Evolutionary conservation across 192 early-diverging fungal species (phyloP).

Genomic region (Piromyces finnis): DNA sequence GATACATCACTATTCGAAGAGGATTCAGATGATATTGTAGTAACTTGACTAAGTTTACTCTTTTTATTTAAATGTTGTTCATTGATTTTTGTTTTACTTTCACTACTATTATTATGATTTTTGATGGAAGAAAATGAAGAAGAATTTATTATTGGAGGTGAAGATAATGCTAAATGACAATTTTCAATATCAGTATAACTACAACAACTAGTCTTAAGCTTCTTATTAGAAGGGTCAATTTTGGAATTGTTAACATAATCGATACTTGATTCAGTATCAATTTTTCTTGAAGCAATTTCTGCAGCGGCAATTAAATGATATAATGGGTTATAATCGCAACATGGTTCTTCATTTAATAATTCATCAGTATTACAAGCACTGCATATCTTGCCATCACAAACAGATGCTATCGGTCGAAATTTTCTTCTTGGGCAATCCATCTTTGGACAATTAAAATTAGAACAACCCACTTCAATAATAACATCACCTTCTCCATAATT

Average conservation of each 20-base stretch:
- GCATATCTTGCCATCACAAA: neutral
- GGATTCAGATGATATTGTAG: neutral
- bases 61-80: neutral
- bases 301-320: neutral
- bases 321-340: neutral
- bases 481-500: neutral
- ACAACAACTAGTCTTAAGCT: too few relatives aligned
- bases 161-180: neutral
- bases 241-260: too few relatives aligned
- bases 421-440: neutral
- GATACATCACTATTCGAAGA: too few relatives aligned
- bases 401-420: neutral
- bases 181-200: neutral
- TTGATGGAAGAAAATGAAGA: neutral
- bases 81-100: neutral
- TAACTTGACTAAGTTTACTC: neutral
- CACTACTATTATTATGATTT: neutral
- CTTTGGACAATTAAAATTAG: neutral
- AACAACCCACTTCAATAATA: neutral
- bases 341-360: neutral
- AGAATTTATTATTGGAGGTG: neutral
- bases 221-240: too few relatives aligned
- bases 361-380: neutral
- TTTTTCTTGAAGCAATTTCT: neutral
- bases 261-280: too few relatives aligned